Percentiles rank a stretch among this genome's conserved stretches.
These are phyloP conservation scores for Phyllosticta citriasiana DNA, from an alignment of 2,329 filamentous ascomycete species.

Conservation along the genomic window DNA sequence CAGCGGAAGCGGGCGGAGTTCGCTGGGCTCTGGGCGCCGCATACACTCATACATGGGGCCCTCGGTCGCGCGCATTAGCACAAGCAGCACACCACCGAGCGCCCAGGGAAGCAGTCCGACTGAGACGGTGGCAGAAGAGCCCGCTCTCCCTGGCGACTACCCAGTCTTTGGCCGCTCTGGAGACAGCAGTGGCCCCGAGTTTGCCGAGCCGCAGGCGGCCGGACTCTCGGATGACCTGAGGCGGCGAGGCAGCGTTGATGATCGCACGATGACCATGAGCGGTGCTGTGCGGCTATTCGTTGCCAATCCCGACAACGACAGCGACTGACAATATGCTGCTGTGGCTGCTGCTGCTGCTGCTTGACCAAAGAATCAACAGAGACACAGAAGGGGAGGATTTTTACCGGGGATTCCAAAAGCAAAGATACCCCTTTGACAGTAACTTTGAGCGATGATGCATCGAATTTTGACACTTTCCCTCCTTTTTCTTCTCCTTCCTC, in stretches of 20 bases:
- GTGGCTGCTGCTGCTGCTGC: not conserved
- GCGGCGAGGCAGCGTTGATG: conserved; percentile 73
- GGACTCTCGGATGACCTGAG: conserved; percentile 55
- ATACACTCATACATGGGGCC: conserved; percentile 27
- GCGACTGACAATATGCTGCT: conserved; percentile 25
- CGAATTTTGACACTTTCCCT: conserved; percentile 1
- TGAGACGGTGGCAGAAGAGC: conserved; percentile 35
- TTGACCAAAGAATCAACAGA: not conserved
- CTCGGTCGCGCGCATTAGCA: conserved; percentile 39
- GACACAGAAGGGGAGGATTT: not conserved
- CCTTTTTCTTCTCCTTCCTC: not conserved
- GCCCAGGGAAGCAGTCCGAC: conserved; percentile 31
- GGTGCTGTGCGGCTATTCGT: conserved; percentile 65
- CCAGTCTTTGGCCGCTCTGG: conserved; percentile 19
- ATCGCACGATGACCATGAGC: conserved; percentile 64
- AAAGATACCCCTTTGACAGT: conserved; percentile 5
- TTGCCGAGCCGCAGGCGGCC: conserved; percentile 39
- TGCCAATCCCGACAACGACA: conserved; percentile 64
- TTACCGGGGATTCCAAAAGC: not conserved
- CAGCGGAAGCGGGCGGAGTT: conserved; percentile 66
- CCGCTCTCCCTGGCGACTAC: conserved; percentile 32
- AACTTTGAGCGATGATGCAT: conserved; percentile 1
- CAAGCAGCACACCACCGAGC: conserved; percentile 44
- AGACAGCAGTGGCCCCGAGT: conserved; percentile 36
- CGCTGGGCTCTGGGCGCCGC: conserved; percentile 35